Evolutionary conservation across 306 rosid genomes (phyloP).

Genomic region (Trichosanthes truncata): DNA sequence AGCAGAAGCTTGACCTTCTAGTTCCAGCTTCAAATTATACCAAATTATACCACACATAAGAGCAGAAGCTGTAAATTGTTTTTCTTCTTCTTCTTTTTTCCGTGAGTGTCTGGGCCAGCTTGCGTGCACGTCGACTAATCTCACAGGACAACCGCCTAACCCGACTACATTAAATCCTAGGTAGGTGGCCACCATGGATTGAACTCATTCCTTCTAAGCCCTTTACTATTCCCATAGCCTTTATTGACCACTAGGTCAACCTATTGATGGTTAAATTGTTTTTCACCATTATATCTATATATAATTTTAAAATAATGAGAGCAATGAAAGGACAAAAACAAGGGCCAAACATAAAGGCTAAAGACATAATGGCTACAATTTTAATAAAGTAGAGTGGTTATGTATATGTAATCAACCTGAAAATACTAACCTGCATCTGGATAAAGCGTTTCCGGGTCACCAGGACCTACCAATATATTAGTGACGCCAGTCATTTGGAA

Average conservation of each 20-base stretch:
- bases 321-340: neutral
- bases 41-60: neutral
- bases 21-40: neutral
- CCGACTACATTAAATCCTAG: no score
- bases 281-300: neutral
- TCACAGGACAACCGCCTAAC: no score
- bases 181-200: no score
- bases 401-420: neutral
- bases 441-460: conserved; percentile 60
- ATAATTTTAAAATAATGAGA: neutral
- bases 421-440: conserved; percentile 74
- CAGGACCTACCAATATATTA: conserved; percentile 73
- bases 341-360: neutral
- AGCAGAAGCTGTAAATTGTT: neutral
- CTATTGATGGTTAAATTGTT: no score
- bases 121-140: no score
- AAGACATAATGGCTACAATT: neutral
- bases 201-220: no score
- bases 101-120: no score
- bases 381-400: neutral
- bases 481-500: conserved; percentile 95
- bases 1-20: neutral
- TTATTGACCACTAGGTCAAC: no score
- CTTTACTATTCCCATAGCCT: no score
- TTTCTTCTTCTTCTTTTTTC: no score